Conservation (phyloP, 352 stramenopile genomes). For the Phytopythium mirpurense region DNA sequence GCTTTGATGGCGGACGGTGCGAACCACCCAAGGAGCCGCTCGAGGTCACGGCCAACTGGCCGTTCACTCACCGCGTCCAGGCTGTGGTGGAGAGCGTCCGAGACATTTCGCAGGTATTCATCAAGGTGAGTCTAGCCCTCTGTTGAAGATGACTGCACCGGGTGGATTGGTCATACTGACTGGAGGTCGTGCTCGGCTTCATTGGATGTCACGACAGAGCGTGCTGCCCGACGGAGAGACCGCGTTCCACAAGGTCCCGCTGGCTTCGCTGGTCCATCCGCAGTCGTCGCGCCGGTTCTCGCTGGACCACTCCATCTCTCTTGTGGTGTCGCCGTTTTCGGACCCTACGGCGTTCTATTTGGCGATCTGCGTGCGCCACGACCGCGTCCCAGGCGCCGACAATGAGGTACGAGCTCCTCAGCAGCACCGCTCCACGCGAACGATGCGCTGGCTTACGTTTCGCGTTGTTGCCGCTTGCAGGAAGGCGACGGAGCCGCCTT, state of each 20-base stretch:
- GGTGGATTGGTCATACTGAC: background rate
- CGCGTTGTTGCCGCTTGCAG: background rate
- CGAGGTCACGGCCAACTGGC: conserved; percentile 49
- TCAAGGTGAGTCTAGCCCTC: conserved; percentile 20
- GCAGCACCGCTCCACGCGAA: no score
- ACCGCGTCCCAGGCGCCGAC: conserved; percentile 16
- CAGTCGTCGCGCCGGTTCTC: conserved; percentile 13
- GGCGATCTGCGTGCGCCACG: conserved; percentile 32
- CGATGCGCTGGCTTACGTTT: no score
- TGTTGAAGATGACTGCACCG: background rate
- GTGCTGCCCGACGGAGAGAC: conserved; percentile 35
- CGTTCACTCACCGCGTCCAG: conserved; percentile 29
- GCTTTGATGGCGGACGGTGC: background rate
- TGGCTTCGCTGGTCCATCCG: conserved; percentile 9
- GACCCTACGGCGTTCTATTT: conserved; percentile 42
- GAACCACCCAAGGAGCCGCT: conserved; percentile 19
- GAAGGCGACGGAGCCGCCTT: conserved; percentile 16
- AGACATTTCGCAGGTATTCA: conserved; percentile 29
- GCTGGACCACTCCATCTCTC: conserved; percentile 29
- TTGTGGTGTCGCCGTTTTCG: conserved; percentile 46
- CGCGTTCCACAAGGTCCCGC: conserved; percentile 29
- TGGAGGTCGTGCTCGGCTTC: background rate
- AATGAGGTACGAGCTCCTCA: conserved; percentile 25
- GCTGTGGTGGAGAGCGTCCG: conserved; percentile 21
- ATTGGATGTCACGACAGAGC: conserved; percentile 13